These are phyloP conservation scores for Thozetella sp. DNA, from an alignment of 495 filamentous ascomycete genomes.

Conservation along the genomic window DNA sequence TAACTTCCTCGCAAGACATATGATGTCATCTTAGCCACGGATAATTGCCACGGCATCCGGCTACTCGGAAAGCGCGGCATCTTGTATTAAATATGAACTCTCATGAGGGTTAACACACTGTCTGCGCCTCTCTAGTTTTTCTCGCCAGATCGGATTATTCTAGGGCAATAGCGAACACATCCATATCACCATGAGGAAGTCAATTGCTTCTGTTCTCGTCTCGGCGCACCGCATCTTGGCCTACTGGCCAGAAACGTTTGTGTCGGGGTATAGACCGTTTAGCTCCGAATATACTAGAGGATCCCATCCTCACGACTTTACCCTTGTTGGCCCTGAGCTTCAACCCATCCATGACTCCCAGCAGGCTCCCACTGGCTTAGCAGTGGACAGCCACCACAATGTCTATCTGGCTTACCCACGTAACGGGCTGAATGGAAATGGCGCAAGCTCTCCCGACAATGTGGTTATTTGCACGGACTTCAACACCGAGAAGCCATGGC, in stretches of 20 bases:
- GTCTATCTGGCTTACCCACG: constrained; percentile 3
- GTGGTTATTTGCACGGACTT: background rate
- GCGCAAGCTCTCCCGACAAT: background rate
- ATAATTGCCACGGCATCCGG: no score
- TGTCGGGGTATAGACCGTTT: background rate
- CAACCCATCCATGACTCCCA: background rate
- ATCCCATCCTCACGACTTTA: background rate
- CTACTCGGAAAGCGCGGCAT: no score
- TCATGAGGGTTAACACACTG: no score
- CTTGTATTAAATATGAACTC: no score
- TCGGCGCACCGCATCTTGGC: background rate
- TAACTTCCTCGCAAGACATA: no score
- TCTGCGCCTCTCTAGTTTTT: no score
- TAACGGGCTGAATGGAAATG: constrained; percentile 1
- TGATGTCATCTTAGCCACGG: no score
- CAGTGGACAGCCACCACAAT: constrained; percentile 4
- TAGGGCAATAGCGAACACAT: no score
- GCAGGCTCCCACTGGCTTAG: background rate
- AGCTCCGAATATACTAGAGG: background rate
- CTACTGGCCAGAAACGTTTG: background rate
- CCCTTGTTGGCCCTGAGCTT: background rate
- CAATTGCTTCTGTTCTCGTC: background rate
- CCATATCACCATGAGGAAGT: background rate
- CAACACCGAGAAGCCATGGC: constrained; percentile 1
- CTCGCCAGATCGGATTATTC: no score